Evolutionary conservation across 106 monocot species (phyloP), one percentile per base, ranked within the genome.

Genomic region (Triglochin maritima): DNA sequence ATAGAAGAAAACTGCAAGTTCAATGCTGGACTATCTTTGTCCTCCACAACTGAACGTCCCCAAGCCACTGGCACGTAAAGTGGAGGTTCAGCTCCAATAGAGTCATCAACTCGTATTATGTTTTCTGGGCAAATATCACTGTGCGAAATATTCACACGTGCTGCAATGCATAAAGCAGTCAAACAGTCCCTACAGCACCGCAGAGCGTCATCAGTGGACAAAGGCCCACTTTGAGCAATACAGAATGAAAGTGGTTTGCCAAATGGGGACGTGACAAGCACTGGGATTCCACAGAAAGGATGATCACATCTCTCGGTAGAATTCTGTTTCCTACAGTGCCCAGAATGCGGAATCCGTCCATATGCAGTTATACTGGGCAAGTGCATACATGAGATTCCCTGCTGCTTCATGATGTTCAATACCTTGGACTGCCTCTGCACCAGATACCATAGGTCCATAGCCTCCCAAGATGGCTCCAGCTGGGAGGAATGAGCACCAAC

Each of bases 361-460:
- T 62, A 76, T 46, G 62, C 61, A 56, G 57, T 48, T 15, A 76
- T 7, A 56, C 69, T 55, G 4, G 76, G 76, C 50, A 76, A 50
- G 47, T 62, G 45, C 17, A 69, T 76, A 44, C 65, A 62, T 10
- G 56, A 69, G 6, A 76, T 11, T 17, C 62, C 76, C 8, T 43
- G 42, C 29, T 75, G 67, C 10, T 75, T 75, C 75, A 75, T 75
- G 2, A 75, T 52, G 50, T 68, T 75, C 44, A 75, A 50, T 9
- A 75, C 60, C 50, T 75, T 75, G 15, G 75, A 61, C 66, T 75
- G 68, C 50, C 75, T 67, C 16, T 75, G 75, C 50, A 74, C 74
- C 49, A 13, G 41, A 50, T 74, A 75, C 75, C 75, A 75, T 7
- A 75, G 44, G 59, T 52, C 62, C 75, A 75, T 75, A 7, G 59